Evolutionary conservation across 805 yeast species (phyloP), one percentile per base, ranked within the genome.

Genomic region (Wickerhamomyces sydowiorum): DNA sequence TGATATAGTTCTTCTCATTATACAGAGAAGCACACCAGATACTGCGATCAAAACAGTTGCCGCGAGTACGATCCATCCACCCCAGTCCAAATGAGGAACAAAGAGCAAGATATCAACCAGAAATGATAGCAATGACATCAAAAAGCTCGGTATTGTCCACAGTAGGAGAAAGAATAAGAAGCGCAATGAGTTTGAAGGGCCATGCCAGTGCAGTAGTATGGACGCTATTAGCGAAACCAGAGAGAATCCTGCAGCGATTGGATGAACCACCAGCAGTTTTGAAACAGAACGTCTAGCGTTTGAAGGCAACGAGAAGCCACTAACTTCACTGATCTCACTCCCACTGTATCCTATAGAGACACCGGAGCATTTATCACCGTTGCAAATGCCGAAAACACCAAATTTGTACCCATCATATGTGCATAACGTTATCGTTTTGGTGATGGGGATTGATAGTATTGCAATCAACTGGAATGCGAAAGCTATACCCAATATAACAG

Each of bases 31-130:
- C 2, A 88, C 73, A 1, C 87, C 80, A 23, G 78, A 70, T 2
- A 82, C 48, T 0, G 91, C 83, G 36, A 81, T 69, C 25, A 82
- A 59, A 2, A 83, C 74, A 0, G 93, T 76, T 1, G 91, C 76
- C 0, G 78, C 78, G 21, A 90, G 65, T 45, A 86, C 74, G 39
- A 84, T 65, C 97, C 97, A 91, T 21, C 96, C 96, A 36, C 82
- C 75, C 80, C 88, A 89, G 41, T 78, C 73, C 41, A 91, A 64
- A 55, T 80, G 78, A 2, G 90, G 86, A 2, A 82, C 73, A 53
- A 91, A 91, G 39, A 91, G 61, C 32, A 90, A 61, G 30, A 90
- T 75, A 59, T 91, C 98, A 3, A 87, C 87, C 45, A 90, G 65
- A 49, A 91, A 86, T 7, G 90, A 81, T 39, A 91, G 67, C 38